Percentiles rank a stretch among this genome's conserved stretches.
Conservation (phyloP, 2,329 filamentous ascomycete genomes). For the Periconia sp. region DNA sequence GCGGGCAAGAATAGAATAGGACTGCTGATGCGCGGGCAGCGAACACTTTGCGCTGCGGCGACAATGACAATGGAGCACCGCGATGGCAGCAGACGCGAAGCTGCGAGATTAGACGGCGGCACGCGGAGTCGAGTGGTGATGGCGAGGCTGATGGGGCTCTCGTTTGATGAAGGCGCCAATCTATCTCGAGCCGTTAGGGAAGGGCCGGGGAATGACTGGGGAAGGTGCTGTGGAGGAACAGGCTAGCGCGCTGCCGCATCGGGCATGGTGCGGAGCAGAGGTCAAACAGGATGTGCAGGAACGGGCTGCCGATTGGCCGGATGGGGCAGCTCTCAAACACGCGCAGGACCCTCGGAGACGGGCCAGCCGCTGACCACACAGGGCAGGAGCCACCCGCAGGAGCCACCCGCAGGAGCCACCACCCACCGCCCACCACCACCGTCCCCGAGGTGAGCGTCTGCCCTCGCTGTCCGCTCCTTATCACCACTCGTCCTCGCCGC, state of each 20-base stretch:
- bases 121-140: too few relatives aligned
- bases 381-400: conserved; percentile 9
- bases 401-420: conserved; percentile 3
- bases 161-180: conserved; percentile 16
- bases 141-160: neutral
- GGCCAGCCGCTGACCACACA: conserved; percentile 26
- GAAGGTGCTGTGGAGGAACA: conserved; percentile 21
- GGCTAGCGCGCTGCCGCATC: conserved; percentile 29
- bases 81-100: neutral
- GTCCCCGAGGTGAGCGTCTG: neutral
- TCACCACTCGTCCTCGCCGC: conserved; percentile 35
- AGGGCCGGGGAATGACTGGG: conserved; percentile 7
- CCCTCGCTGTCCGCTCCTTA: conserved; percentile 14
- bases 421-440: conserved; percentile 8
- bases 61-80: neutral
- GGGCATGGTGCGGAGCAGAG: conserved; percentile 21
- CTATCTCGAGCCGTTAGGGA: conserved; percentile 23
- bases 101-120: too few relatives aligned
- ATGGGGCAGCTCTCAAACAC: conserved; percentile 11
- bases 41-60: too few relatives aligned
- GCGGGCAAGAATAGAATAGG: too few relatives aligned
- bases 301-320: conserved; percentile 19
- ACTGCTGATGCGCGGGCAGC: too few relatives aligned
- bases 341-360: conserved; percentile 14
- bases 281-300: conserved; percentile 18